These are phyloP conservation scores for Agrocybe pediades DNA, from an alignment of 768 basidiomycete genomes.

Conservation along the genomic window DNA sequence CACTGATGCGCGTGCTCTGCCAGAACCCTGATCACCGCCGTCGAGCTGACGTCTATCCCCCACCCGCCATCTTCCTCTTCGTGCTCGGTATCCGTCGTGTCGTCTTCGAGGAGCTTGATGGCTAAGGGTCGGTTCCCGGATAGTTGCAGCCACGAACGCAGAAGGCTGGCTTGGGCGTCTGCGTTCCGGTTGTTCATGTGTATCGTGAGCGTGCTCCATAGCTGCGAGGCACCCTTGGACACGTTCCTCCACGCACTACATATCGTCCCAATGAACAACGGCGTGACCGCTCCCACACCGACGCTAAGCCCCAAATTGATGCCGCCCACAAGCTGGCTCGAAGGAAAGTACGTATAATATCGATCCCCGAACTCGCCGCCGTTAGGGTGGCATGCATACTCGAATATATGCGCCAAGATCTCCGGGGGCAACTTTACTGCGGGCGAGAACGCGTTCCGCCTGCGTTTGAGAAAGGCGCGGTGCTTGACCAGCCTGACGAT, in stretches of 20 bases:
- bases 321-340: background rate
- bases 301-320: conserved; percentile 13
- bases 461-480: conserved; percentile 17
- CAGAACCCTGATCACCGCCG: conserved; percentile 18
- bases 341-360: background rate
- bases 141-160: conserved; percentile 19
- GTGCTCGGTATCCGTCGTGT: conserved; percentile 9
- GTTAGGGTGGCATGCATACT: conserved; percentile 16
- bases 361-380: background rate
- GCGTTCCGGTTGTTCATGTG: conserved; percentile 15
- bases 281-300: conserved; percentile 18
- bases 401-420: conserved; percentile 19
- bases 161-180: conserved; percentile 16
- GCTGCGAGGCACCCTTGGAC: conserved; percentile 14
- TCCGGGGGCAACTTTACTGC: conserved; percentile 20
- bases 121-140: conserved; percentile 16
- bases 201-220: conserved; percentile 19
- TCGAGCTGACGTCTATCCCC: conserved; percentile 17
- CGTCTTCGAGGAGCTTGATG: conserved; percentile 20
- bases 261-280: conserved; percentile 19
- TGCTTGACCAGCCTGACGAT: conserved; percentile 21
- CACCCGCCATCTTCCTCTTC: conserved; percentile 12
- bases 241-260: conserved; percentile 22
- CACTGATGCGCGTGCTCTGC: conserved; percentile 16
- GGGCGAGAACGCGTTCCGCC: conserved; percentile 19